These are phyloP conservation scores for Candolleomyces efflorescens DNA, from an alignment of 768 basidiomycete species.

Conservation along the genomic window DNA sequence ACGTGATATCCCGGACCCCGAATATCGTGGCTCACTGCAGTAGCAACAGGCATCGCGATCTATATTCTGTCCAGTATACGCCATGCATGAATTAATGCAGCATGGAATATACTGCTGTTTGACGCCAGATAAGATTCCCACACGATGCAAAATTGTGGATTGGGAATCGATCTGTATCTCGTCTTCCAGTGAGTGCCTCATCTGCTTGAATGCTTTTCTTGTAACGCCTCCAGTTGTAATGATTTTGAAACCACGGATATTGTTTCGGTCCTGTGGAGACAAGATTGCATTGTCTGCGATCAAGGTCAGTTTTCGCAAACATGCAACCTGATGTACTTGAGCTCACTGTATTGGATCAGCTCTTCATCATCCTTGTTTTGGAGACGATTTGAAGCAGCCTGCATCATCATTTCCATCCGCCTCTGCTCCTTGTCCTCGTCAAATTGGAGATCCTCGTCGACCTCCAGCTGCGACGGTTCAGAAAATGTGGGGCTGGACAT, in stretches of 20 bases:
- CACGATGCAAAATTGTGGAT: slow-evolving; percentile 18
- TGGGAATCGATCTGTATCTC: slow-evolving; percentile 21
- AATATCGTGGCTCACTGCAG: slow-evolving; percentile 16
- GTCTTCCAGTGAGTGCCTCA: slow-evolving; percentile 20
- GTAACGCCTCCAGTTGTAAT: slow-evolving; percentile 24
- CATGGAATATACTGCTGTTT: slow-evolving; percentile 23
- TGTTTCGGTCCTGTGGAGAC: slow-evolving; percentile 19
- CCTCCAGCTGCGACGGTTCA: no score
- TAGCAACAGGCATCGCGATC: slow-evolving; percentile 11
- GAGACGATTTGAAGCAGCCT: no score
- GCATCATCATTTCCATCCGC: no score
- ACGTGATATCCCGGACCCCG: slow-evolving; percentile 3
- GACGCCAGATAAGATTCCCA: slow-evolving; percentile 23
- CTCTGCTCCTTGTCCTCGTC: no score
- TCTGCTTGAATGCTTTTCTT: slow-evolving; percentile 17
- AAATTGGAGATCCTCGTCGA: no score
- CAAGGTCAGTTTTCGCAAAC: no score
- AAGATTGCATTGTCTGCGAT: slow-evolving; percentile 3
- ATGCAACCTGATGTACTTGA: no score
- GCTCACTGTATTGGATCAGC: no score
- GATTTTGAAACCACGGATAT: slow-evolving; percentile 24
- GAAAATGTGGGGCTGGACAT: no score
- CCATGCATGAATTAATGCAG: slow-evolving; percentile 30
- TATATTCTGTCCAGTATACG: slow-evolving; percentile 21
- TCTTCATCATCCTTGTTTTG: no score